Percentiles rank a stretch among this genome's conserved stretches.
These are phyloP conservation scores for Yamadazyma atlantica DNA, from an alignment of 1,139 yeast genomes.

Conservation along the genomic window DNA sequence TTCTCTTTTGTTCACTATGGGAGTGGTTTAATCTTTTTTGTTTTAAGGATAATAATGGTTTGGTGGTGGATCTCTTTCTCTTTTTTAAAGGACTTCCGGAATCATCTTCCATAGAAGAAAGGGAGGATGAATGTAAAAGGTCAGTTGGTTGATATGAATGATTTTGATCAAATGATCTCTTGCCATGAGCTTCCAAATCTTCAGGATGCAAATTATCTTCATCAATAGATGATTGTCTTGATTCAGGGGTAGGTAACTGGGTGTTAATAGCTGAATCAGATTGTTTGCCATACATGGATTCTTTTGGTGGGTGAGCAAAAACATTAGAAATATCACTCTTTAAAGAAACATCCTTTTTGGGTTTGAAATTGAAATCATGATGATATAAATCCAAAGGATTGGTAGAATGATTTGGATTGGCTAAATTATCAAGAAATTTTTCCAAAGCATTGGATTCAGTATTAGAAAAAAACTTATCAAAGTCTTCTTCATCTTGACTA, in stretches of 20 bases:
- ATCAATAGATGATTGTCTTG: slow-evolving; percentile 25
- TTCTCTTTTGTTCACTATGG: slow-evolving; percentile 71
- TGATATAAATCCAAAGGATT: slow-evolving; percentile 37
- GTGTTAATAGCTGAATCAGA: slow-evolving; percentile 6
- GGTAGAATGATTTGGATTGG: slow-evolving; percentile 23
- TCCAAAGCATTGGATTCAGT: slow-evolving; percentile 48
- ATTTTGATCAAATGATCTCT: no score
- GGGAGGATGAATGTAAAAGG: not conserved
- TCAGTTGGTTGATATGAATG: not conserved
- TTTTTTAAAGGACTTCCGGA: slow-evolving; percentile 18
- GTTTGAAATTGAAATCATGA: slow-evolving; percentile 20
- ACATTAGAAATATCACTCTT: slow-evolving; percentile 38
- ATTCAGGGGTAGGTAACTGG: slow-evolving; percentile 42
- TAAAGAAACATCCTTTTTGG: slow-evolving; percentile 16
- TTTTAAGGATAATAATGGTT: slow-evolving; percentile 56
- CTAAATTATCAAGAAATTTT: slow-evolving; percentile 44
- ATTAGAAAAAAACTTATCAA: slow-evolving; percentile 45
- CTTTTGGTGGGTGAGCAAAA: slow-evolving; percentile 31
- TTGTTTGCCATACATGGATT: not conserved
- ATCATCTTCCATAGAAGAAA: slow-evolving; percentile 6
- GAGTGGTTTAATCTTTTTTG: slow-evolving; percentile 75
- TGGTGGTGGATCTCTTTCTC: slow-evolving; percentile 35
- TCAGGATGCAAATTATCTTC: slow-evolving; percentile 5
- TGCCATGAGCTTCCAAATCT: slow-evolving; percentile 15
- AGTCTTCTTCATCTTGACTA: slow-evolving; percentile 26